Base-by-base conservation (phyloP, 495 filamentous ascomycete genomes). In the Neurospora pannonica region DNA sequence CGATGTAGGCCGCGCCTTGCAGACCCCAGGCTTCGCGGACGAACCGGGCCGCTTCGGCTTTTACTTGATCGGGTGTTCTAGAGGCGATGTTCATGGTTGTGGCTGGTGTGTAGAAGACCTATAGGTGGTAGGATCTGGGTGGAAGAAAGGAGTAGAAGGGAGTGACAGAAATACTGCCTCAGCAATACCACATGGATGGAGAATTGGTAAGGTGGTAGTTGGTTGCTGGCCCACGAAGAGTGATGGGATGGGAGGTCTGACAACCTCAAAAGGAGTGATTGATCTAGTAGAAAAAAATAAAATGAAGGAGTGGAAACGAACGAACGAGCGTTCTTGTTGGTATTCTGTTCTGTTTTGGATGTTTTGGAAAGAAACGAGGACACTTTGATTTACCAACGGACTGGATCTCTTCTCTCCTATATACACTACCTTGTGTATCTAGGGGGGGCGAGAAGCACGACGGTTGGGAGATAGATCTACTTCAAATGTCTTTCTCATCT, bases 11-110 rank as follows among this genome's bases (percentile, higher is more conserved):
- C 5, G 75, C 38, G 7, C 79, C 79, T 42, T 81, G 80, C 15
- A 81, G 70, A 2, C 77, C 77, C 80, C 80, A 81, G 5, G 79
- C 79, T 43, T 81, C 80, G 10, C 70, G 73, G 70, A 79, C 76
- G 73, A 81, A 81, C 15, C 40, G 43, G 36, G 75, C 70, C 13
- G 75, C 70, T 24, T 60, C 75, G 24, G 71, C 72, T 36, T 73
- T 43, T 37, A 73, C 21, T 54, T 24, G n/a, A 2, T 38, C n/a
- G 46, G 46, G n/a, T 24, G 46, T 54, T 11, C 46, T 54, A 6
- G 46, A 11, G n/a, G 13, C 9, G 2, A 40, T n/a, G n/a, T 19
- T 5, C 69, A 60, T 74, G 46, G 17, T 37, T 71, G 70, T n/a
- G 71, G 46, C 21, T 24, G 43, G n/a, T 67, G 72, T 39, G 13